These are phyloP conservation scores for Podaxis sp. DNA, from an alignment of 768 basidiomycete species.

Conservation along the genomic window DNA sequence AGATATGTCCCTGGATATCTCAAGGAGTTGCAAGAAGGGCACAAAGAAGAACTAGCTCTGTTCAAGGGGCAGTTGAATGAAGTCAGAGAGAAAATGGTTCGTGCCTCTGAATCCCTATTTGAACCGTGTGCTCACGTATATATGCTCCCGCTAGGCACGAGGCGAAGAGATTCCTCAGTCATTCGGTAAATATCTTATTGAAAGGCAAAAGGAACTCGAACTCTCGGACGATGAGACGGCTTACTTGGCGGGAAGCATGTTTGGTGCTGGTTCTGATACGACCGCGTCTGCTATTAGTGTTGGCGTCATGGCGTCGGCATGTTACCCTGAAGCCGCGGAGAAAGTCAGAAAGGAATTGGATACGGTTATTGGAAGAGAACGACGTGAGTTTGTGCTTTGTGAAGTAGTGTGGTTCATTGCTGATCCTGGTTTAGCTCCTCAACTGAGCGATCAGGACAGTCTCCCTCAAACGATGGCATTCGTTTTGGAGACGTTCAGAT, in stretches of 20 bases:
- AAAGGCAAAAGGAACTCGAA: slow-evolving; percentile 52
- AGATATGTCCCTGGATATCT: slow-evolving; percentile 63
- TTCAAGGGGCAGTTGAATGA: slow-evolving; percentile 53
- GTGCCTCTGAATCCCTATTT: slow-evolving; percentile 2
- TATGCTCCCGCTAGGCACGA: slow-evolving; percentile 22
- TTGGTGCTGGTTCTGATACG: slow-evolving; percentile 68
- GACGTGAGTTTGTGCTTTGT: slow-evolving; percentile 26
- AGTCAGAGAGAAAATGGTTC: slow-evolving; percentile 47
- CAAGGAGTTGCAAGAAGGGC: slow-evolving; percentile 54
- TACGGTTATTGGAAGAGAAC: slow-evolving; percentile 45
- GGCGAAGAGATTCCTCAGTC: slow-evolving; percentile 40
- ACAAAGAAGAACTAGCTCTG: slow-evolving; percentile 52
- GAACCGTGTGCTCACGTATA: not conserved
- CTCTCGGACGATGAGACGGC: slow-evolving; percentile 58
- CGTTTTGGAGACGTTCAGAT: slow-evolving; percentile 49
- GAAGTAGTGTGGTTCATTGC: not conserved
- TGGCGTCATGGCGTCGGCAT: slow-evolving; percentile 56
- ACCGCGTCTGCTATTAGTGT: slow-evolving; percentile 61
- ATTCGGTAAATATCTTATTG: slow-evolving; percentile 59
- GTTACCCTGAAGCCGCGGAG: slow-evolving; percentile 51
- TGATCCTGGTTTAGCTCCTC: slow-evolving; percentile 30
- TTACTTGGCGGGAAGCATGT: slow-evolving; percentile 64
- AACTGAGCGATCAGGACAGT: slow-evolving; percentile 38
- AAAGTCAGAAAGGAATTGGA: slow-evolving; percentile 58
- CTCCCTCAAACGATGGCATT: slow-evolving; percentile 49